A percentile compares a stretch with the other conserved stretches of the same genome.
Evolutionary conservation across 2,329 filamentous ascomycete genomes (phyloP).

Genomic region (Penicillium decumbens): DNA sequence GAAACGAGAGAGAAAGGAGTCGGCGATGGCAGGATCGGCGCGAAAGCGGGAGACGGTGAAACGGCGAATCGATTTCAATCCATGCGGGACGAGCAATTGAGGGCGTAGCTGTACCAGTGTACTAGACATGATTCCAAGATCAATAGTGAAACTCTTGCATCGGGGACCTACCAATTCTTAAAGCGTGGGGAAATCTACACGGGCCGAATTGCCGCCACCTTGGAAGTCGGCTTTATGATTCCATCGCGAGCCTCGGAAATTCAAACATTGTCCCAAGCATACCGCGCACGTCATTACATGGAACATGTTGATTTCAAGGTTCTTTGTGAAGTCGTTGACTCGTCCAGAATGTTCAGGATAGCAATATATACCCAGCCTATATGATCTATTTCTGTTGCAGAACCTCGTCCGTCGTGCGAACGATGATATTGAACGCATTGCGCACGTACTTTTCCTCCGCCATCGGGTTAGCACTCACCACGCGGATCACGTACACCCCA

Average conservation of each 20-base stretch:
- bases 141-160: no score
- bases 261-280: no score
- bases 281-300: no score
- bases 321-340: neutral
- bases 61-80: neutral
- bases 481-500: conserved; percentile 70
- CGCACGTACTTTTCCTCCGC: conserved; percentile 69
- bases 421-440: conserved; percentile 68
- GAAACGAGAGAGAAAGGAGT: conserved; percentile 42
- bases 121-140: neutral
- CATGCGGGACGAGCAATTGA: neutral
- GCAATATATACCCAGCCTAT: neutral
- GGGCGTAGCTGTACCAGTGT: neutral
- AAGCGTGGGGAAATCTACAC: conserved; percentile 5
- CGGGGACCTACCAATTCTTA: conserved; percentile 3
- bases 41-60: conserved; percentile 7
- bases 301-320: no score
- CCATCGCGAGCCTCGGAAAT: neutral
- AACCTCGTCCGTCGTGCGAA: conserved; percentile 58
- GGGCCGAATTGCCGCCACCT: conserved; percentile 1
- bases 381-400: conserved; percentile 12
- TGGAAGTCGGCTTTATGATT: conserved; percentile 13
- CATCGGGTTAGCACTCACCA: conserved; percentile 67
- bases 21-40: conserved; percentile 29
- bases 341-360: neutral